Base-by-base conservation (phyloP, 805 yeast genomes). In the Priceomyces castillae region DNA sequence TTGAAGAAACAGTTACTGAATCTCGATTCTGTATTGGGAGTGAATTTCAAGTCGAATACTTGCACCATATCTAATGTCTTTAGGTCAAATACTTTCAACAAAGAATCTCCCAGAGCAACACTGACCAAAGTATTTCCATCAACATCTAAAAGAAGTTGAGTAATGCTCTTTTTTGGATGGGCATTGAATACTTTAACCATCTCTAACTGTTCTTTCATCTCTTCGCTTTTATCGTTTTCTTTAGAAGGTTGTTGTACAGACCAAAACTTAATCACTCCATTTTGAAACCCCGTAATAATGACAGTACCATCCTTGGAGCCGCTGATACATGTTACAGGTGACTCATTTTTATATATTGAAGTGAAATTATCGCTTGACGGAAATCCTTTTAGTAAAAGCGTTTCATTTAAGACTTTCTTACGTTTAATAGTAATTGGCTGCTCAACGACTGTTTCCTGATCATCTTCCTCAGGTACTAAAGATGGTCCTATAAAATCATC, bases 211-310 rank as follows among this genome's bases (percentile, higher is more conserved):
- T 44, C 51, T 16, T 30, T 31, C n/a, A 30, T 30, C 9, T 43
- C 44, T 23, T 44, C 38, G 4, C n/a, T 18, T n/a, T 38, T 38
- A 17, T 15, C 10, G 16, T 34, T 17, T 23, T 10, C 37, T 19
- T 14, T 34, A 11, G 20, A 17, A 18, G 22, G 10, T 34, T 14
- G 7, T 26, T 35, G n/a, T 41, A 17, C 41, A 7, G 30, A 36
- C 61, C 61, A 59, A 46, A 59, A 57, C 40, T 50, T 52, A 12
- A 59, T 48, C 4, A 22, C n/a, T 6, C 62, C 62, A 41, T 47
- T 47, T 19, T 38, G 38, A n/a, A 52, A 43, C 3, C 64, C 62
- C 4, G 52, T 34, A 16, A 54, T 35, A 2, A 56, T 39, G 14
- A 54, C 30, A 14, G 43, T 28, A 31, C 48, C 57, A 39, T 50